phyloP scores from a whole-genome alignment of 805 yeast genomes.

The Pichia deserticola region DNA sequence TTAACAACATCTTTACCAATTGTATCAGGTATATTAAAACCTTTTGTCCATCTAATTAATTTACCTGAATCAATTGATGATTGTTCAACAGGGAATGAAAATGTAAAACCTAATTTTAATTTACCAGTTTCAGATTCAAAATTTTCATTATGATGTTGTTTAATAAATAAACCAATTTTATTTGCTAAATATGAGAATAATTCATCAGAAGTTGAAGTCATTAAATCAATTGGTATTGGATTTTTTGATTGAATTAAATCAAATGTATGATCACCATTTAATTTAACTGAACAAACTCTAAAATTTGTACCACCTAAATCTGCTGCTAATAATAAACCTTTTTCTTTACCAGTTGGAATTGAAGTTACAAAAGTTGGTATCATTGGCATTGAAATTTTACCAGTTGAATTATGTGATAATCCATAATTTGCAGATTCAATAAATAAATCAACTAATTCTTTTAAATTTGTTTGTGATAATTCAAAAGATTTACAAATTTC shows the following conservation, averaged over 20 bases:
- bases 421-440: slow-evolving; percentile 57
- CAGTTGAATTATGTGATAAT: slow-evolving; percentile 32
- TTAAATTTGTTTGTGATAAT: slow-evolving; percentile 35
- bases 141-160: slow-evolving; percentile 48
- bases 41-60: slow-evolving; percentile 93
- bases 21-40: slow-evolving; percentile 79
- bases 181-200: slow-evolving; percentile 71
- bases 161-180: slow-evolving; percentile 58
- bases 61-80: slow-evolving; percentile 71
- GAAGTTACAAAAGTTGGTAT: slow-evolving; percentile 85
- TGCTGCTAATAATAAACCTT: slow-evolving; percentile 79
- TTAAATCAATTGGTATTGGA: slow-evolving; percentile 70
- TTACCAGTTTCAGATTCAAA: slow-evolving; percentile 13
- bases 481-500: slow-evolving; percentile 34
- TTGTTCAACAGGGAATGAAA: slow-evolving; percentile 89
- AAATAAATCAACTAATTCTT: slow-evolving; percentile 47
- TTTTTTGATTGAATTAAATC: slow-evolving; percentile 66
- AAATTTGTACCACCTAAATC: slow-evolving; percentile 96
- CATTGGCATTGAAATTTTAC: slow-evolving; percentile 65
- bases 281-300: slow-evolving; percentile 81
- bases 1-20: slow-evolving; percentile 78
- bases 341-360: slow-evolving; percentile 80
- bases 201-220: slow-evolving; percentile 59
- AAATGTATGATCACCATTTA: slow-evolving; percentile 76
- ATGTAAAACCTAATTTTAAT: slow-evolving; percentile 85